Percentiles rank a stretch among this genome's conserved stretches.
Evolutionary conservation across 2,329 filamentous ascomycete species (phyloP).

Genomic region (Dothidotthia symphoricarpi): DNA sequence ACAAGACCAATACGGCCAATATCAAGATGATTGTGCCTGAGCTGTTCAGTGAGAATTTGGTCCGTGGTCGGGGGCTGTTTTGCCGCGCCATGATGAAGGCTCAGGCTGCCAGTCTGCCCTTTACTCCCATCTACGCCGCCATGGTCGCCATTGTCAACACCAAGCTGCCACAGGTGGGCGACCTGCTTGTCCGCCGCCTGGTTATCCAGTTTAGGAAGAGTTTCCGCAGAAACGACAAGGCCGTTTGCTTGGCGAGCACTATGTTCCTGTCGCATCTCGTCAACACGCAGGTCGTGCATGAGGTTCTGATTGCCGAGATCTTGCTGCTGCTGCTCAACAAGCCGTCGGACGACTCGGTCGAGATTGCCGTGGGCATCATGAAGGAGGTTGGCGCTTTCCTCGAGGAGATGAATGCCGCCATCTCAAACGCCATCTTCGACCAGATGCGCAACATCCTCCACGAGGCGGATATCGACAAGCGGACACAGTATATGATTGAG

Average conservation of each 20-base stretch:
- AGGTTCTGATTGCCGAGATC: slow-evolving; percentile 90
- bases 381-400: slow-evolving; percentile 91
- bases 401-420: slow-evolving; percentile 89
- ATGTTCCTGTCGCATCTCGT: slow-evolving; percentile 94
- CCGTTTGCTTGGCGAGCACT: slow-evolving; percentile 87
- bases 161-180: slow-evolving; percentile 90
- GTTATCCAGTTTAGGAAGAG: slow-evolving; percentile 93
- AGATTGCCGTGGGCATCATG: slow-evolving; percentile 92
- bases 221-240: slow-evolving; percentile 95
- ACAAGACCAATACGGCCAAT: slow-evolving; percentile 97
- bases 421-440: slow-evolving; percentile 88
- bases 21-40: slow-evolving; percentile 98
- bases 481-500: slow-evolving; percentile 99
- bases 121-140: slow-evolving; percentile 92
- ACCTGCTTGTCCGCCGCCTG: slow-evolving; percentile 80
- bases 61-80: slow-evolving; percentile 87
- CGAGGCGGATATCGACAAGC: slow-evolving; percentile 94
- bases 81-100: slow-evolving; percentile 98
- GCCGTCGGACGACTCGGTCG: slow-evolving; percentile 94
- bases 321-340: slow-evolving; percentile 88
- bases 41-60: slow-evolving; percentile 89
- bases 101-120: slow-evolving; percentile 90
- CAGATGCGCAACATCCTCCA: slow-evolving; percentile 94
- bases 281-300: slow-evolving; percentile 94
- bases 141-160: slow-evolving; percentile 98